These are phyloP conservation scores for Nakazawaea ernobii DNA, from an alignment of 805 yeast species.

Conservation along the genomic window DNA sequence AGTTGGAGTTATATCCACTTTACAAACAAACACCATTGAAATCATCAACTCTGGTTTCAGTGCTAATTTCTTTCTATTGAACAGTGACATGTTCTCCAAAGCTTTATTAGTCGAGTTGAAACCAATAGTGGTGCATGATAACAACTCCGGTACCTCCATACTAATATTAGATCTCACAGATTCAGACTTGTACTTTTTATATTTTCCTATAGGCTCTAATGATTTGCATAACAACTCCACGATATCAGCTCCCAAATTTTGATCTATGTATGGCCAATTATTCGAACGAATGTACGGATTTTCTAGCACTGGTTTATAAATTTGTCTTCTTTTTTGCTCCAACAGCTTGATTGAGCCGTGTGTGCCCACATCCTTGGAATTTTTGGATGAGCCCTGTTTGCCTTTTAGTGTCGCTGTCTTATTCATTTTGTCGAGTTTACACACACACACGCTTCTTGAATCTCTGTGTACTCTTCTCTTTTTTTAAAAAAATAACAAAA, in stretches of 20 bases:
- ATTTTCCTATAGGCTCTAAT: conserved; percentile 21
- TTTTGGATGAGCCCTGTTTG: neutral
- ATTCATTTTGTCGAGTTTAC: neutral
- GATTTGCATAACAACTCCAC: conserved; percentile 22
- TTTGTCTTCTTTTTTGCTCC: conserved; percentile 47
- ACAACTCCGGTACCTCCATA: conserved; percentile 22
- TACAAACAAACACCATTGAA: conserved; percentile 53
- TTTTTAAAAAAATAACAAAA: neutral
- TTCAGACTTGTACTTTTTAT: conserved; percentile 15
- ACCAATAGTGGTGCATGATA: conserved; percentile 32
- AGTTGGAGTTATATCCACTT: conserved; percentile 44
- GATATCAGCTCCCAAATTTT: conserved; percentile 24
- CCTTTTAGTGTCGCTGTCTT: neutral
- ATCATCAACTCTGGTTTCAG: conserved; percentile 15
- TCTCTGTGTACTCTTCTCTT: no score
- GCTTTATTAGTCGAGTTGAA: conserved; percentile 50
- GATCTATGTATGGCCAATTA: conserved; percentile 35
- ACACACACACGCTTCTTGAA: no score
- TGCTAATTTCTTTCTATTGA: conserved; percentile 12
- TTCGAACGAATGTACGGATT: conserved; percentile 49
- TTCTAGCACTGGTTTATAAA: conserved; percentile 59
- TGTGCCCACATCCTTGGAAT: neutral
- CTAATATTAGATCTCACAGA: neutral
- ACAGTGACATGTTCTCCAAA: conserved; percentile 38
- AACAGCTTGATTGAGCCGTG: conserved; percentile 38